These are phyloP conservation scores for Vigna unguiculata DNA, from an alignment of 306 rosid species.

Conservation along the genomic window DNA sequence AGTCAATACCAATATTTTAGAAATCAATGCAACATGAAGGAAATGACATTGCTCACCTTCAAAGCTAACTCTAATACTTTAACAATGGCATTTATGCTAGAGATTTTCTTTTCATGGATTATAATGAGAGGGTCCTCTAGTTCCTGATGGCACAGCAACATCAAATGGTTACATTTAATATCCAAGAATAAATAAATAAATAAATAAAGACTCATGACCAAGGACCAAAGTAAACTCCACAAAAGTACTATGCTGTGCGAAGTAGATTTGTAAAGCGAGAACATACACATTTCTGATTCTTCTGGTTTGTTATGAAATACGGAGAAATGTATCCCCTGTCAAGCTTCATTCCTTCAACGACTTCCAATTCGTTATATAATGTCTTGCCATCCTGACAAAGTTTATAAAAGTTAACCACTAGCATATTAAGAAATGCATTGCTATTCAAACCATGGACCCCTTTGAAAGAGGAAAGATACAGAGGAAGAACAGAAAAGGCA, in stretches of 20 bases:
- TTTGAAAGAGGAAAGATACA: not conserved
- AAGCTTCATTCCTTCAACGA: conserved; percentile 98
- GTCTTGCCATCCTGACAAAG: conserved; percentile 92
- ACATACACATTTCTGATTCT: conserved; percentile 96
- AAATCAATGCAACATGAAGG: conserved; percentile 23
- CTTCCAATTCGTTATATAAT: conserved; percentile 89
- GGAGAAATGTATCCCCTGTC: conserved; percentile 98
- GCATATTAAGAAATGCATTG: conserved; percentile 2
- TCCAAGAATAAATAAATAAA: no score
- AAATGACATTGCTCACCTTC: conserved; percentile 60
- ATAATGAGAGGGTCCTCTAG: conserved; percentile 93
- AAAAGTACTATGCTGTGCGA: not conserved
- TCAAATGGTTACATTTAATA: not conserved
- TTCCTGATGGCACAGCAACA: conserved; percentile 63
- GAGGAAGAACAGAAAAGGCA: not conserved
- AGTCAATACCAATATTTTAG: conserved; percentile 22
- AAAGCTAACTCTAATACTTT: conserved; percentile 94
- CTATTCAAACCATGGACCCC: conserved; percentile 3
- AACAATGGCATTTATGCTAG: conserved; percentile 80
- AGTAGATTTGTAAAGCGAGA: conserved; percentile 4
- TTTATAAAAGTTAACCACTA: conserved; percentile 25
- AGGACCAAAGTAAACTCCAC: not conserved
- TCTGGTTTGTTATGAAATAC: conserved; percentile 86
- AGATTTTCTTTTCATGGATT: conserved; percentile 96
- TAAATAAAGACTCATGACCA: not conserved